Evolutionary conservation across 768 basidiomycete genomes (phyloP).

Genomic region (Mrakia frigida): DNA sequence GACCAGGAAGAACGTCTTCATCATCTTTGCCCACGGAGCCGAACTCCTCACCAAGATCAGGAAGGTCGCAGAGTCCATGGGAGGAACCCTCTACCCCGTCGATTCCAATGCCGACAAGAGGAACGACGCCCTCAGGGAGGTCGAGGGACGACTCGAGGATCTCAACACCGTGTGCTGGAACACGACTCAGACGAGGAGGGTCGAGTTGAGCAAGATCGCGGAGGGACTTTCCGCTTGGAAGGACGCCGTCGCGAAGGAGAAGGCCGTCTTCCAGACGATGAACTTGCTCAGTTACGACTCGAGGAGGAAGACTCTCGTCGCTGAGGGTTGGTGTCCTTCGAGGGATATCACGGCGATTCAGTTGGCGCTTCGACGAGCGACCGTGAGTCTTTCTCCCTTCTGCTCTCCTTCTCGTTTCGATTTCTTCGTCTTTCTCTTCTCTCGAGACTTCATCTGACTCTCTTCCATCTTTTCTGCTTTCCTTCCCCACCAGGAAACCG

Average conservation of each 20-base stretch:
- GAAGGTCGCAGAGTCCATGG: conserved; percentile 98
- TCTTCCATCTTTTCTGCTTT: background rate
- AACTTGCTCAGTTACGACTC: conserved; percentile 95
- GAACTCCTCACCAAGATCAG: conserved; percentile 91
- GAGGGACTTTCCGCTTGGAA: conserved; percentile 84
- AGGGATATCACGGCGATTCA: conserved; percentile 84
- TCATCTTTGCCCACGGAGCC: conserved; percentile 97
- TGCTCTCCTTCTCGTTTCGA: too few relatives aligned
- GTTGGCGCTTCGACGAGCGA: conserved; percentile 77
- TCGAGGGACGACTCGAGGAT: conserved; percentile 82
- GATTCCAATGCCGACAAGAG: conserved; percentile 92
- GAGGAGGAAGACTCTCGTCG: conserved; percentile 86
- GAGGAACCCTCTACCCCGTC: conserved; percentile 92
- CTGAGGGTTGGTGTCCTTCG: conserved; percentile 96
- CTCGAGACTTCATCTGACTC: background rate
- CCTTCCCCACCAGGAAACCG: conserved; percentile 58
- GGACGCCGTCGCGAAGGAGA: conserved; percentile 91
- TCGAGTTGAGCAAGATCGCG: conserved; percentile 75
- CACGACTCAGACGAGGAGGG: conserved; percentile 73
- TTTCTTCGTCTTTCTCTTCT: background rate
- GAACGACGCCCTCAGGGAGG: conserved; percentile 79
- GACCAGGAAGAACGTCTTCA: conserved; percentile 96
- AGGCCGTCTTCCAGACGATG: conserved; percentile 88
- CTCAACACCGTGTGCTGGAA: conserved; percentile 82
- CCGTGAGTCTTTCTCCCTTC: conserved; percentile 49